Evolutionary conservation across 768 basidiomycete genomes (phyloP), one percentile per base, ranked within the genome.

Genomic region (Lactarius vividus): DNA sequence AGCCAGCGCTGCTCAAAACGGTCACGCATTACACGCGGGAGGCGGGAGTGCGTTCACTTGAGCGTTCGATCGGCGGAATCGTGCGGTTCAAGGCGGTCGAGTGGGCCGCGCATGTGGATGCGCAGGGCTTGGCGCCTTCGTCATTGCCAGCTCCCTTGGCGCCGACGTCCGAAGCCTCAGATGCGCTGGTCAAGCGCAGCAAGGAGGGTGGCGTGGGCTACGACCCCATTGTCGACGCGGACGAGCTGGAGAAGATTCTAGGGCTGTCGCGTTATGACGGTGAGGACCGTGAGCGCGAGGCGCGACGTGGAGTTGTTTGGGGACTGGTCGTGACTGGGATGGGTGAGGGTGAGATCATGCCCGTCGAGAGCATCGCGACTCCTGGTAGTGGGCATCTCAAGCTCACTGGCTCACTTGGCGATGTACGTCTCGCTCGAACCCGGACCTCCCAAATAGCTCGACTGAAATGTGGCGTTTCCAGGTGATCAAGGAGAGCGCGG

Each of bases 51-150:
- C 85, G 96, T 40, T 87, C 86, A 54, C 83, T 96, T 18, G 95
- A 97, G 72, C 85, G 95, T 15, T 86, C 91, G 2, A 86, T 98
- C 49, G 94, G 92, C 3, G 83, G 88, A 28, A 88, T 98, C n/a
- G 90, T 90, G n/a, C 79, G 95, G 37, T 89, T 83, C 70, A 97
- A 97, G 72, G 95, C 94, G 1, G 96, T 98, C 5, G 89, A 97
- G 71, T 96, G 89, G 87, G 85, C 92, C 0, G 89, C 91, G 69
- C 79, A 82, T 71, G 74, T 85, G 16, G 86, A 88, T 64, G 75
- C 49, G 11, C 33, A 28, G 8, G 35, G 77, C 76, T 62, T 63
- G 39, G 42, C 65, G 44, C 62, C 55, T 56, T 69, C 61, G 18
- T 70, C 68, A 37, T 46, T 35, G 61, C 71, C 61, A 40, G 59